These are phyloP conservation scores for Spencermartinsiella europaea DNA, from an alignment of 805 yeast genomes.

Conservation along the genomic window DNA sequence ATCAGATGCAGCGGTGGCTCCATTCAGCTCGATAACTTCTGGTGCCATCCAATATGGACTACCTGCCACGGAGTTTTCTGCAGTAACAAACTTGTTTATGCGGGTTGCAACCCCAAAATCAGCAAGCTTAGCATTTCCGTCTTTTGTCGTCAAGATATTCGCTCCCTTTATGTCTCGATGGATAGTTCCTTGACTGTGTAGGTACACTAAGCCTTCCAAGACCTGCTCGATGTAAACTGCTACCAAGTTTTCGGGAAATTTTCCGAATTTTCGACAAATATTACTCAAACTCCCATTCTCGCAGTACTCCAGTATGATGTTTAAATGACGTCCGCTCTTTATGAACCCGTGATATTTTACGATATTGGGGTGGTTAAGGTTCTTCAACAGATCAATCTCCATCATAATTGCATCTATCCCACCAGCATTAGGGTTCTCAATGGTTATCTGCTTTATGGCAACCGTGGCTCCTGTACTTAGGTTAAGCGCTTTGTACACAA, in stretches of 20 bases:
- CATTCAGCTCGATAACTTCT: conserved; percentile 78
- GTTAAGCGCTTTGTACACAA: conserved; percentile 73
- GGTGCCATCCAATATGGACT: conserved; percentile 99
- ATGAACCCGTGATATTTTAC: conserved; percentile 67
- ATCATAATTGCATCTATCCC: conserved; percentile 46
- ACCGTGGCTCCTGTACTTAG: conserved; percentile 59
- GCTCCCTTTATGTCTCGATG: conserved; percentile 79
- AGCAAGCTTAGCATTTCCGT: conserved; percentile 63
- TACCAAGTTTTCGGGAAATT: conserved; percentile 52
- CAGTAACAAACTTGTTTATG: conserved; percentile 25
- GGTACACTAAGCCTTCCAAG: conserved; percentile 53
- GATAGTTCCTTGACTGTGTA: conserved; percentile 68
- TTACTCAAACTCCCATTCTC: conserved; percentile 62
- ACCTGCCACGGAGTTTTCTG: conserved; percentile 46
- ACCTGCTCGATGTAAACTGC: conserved; percentile 49
- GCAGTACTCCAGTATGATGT: conserved; percentile 60
- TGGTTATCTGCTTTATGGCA: conserved; percentile 74
- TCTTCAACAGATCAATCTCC: conserved; percentile 62
- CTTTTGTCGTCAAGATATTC: conserved; percentile 56
- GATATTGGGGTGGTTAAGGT: conserved; percentile 59
- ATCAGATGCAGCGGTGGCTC: conserved; percentile 84
- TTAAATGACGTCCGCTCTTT: conserved; percentile 46
- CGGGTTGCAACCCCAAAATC: conserved; percentile 75
- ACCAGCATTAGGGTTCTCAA: conserved; percentile 36
- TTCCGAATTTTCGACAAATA: conserved; percentile 45